A percentile compares a stretch with the other conserved stretches of the same genome.
These are phyloP conservation scores for Pseudoscleropodium purum DNA, from an alignment of 225 moss, liverwort and hornwort species.

Conservation along the genomic window DNA sequence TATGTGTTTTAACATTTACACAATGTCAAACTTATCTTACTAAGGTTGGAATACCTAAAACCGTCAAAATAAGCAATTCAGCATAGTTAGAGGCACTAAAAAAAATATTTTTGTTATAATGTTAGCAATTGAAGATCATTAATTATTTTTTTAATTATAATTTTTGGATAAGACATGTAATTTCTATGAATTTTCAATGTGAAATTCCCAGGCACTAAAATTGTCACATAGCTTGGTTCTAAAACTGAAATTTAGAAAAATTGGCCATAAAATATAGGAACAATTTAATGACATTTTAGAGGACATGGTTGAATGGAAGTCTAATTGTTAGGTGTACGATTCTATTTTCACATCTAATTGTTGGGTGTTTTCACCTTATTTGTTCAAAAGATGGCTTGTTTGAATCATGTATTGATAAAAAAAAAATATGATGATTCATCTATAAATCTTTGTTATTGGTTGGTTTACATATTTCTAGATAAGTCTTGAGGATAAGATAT, in stretches of 20 bases:
- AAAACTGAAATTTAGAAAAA: background rate
- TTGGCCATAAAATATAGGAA: too few species aligned
- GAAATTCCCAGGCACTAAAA: rapidly evolving
- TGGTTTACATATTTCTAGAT: background rate
- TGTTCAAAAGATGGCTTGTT: background rate
- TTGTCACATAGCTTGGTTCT: rapidly evolving
- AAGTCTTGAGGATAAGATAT: background rate
- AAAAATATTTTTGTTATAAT: too few species aligned
- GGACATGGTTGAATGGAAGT: rapidly evolving
- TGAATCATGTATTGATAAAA: background rate
- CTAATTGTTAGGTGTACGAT: rapidly evolving
- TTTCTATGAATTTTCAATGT: background rate
- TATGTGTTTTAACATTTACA: background rate
- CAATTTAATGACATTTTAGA: too few species aligned
- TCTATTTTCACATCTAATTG: too few species aligned
- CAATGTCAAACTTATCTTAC: background rate
- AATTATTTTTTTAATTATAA: background rate
- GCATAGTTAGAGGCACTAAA: background rate
- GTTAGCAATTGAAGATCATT: background rate
- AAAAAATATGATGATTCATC: background rate
- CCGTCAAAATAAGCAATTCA: background rate
- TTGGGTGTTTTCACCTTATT: background rate
- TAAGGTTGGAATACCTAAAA: background rate
- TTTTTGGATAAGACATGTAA: too few species aligned
- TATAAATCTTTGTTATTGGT: too few species aligned